Base-by-base conservation (phyloP, 352 stramenopile species). In the Phytopythium montanum region DNA sequence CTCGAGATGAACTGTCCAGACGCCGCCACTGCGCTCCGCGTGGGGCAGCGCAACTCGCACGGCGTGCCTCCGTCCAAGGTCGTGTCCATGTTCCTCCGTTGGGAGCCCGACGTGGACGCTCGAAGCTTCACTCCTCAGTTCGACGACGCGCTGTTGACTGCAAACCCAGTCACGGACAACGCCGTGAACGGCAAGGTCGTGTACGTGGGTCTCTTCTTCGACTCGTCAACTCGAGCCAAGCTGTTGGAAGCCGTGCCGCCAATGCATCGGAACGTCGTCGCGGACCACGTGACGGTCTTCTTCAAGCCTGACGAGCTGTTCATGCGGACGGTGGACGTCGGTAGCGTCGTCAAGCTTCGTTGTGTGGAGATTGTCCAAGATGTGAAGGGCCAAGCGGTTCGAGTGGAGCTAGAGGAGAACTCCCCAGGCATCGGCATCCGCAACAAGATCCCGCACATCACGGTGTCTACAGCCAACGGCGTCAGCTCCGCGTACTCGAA, bases 401-500 rank as follows among this genome's bases (percentile, higher is more conserved):
- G 75, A n/a, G 75, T 90, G 2, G 66, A 78, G 25, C 31, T 87
- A 26, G 2, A 29, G 12, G 68, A 78, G 38, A 60, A 71, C 9
- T 25, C 42, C 19, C 53, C 87, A n/a, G 51, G 41, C n/a, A 51
- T 88, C 33, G 57, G 64, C 28, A 59, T 72, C 10, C 58, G 58
- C 60, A 92, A 87, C 69, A 82, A 83, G 48, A 66, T 85, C 19
- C 69, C 76, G 12, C 81, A 90, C 50, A 74, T 92, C 39, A 92
- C 81, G 0, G 54, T 92, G 6, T 92, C 81, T 4, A 87, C 69
- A 1, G 61, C 49, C 14, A 48, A 70, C 31, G 62, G 68, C 12
- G 65, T 90, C 12, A 75, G 66, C 55, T 75, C 79, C 3, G 75
- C 72, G 23, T 90, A 90, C 51, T 92, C 81, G 25, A 92, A 92